A percentile compares a stretch with the other conserved stretches of the same genome.
Conservation (phyloP, 2,329 filamentous ascomycete species). For the Nemania serpens region DNA sequence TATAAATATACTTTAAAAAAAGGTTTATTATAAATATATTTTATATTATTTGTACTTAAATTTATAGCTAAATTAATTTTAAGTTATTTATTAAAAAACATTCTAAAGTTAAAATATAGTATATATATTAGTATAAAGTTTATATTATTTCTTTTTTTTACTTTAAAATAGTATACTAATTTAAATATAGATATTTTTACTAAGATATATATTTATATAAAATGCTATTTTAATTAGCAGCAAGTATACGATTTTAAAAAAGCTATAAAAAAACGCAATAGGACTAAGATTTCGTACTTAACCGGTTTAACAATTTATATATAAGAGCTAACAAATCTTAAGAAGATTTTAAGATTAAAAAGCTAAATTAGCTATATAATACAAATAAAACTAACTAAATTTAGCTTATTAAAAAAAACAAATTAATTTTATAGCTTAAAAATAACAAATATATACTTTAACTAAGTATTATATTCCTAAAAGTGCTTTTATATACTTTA, state of each 20-base stretch:
- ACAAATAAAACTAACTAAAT: not conserved
- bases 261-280: not conserved
- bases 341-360: not conserved
- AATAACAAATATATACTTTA: not conserved
- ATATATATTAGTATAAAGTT: not conserved
- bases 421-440: not conserved
- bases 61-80: not conserved
- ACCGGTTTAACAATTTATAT: not conserved
- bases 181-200: not conserved
- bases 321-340: not conserved
- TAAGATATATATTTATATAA: not conserved
- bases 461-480: not conserved
- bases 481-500: not conserved
- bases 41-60: not conserved
- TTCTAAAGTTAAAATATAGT: not conserved
- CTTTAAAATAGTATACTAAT: not conserved
- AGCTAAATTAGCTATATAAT: not conserved
- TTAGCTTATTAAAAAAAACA: not conserved
- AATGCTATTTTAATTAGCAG: not conserved
- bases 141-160: not conserved
- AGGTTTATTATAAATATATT: not conserved
- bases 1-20: not conserved
- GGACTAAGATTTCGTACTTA: not conserved
- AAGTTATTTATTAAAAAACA: not conserved
- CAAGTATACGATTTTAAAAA: not conserved